Base-by-base conservation (phyloP, 768 basidiomycete species). In the Boletus huronensis region DNA sequence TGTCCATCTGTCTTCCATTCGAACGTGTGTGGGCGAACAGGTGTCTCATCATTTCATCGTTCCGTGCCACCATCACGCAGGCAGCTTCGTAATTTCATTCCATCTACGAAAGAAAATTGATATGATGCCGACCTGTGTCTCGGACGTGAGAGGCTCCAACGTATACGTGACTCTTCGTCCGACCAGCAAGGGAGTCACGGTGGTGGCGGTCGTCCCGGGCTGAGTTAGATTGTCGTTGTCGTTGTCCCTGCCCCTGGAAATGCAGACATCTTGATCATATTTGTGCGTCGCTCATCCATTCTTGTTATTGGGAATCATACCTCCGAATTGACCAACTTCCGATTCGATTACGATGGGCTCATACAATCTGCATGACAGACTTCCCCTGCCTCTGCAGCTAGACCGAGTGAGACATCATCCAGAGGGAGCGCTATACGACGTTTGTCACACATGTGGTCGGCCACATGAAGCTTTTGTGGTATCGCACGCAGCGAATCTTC, bases 161-260 rank as follows among this genome's bases (percentile, higher is more conserved):
- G 2, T 39, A 35, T 59, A 48, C 54, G 17, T 45, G 58, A 29
- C 54, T 26, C 43, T 51, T 53, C 31, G 32, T 62, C 64, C 59
- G 64, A 65, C 52, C 41, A 57, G 28, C 61, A 60, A 60, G 64
- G 63, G 39, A 42, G 54, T n/a, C n/a, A n/a, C n/a, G n/a, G n/a
- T 56, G 59, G 62, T 48, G 54, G 45, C 34, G 44, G 58, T n/a
- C 26, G 23, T 53, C 35, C 29, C n/a, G 2, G 19, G 57, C 26
- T 51, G 19, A 21, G 49, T 47, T 34, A 40, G 49, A 64, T 56
- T 42, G 32, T 6, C 48, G 5, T 19, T 19, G 23, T 19, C 39
- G 29, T 42, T 8, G 35, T 41, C 34, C 34, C 19, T 32, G 35
- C 9, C 58, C n/a, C 51, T 53, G 31, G 54, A 58, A 58, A 8